Evolutionary conservation across 371 early-diverging fungal species (phyloP).

Genomic region (Circinella umbellata): DNA sequence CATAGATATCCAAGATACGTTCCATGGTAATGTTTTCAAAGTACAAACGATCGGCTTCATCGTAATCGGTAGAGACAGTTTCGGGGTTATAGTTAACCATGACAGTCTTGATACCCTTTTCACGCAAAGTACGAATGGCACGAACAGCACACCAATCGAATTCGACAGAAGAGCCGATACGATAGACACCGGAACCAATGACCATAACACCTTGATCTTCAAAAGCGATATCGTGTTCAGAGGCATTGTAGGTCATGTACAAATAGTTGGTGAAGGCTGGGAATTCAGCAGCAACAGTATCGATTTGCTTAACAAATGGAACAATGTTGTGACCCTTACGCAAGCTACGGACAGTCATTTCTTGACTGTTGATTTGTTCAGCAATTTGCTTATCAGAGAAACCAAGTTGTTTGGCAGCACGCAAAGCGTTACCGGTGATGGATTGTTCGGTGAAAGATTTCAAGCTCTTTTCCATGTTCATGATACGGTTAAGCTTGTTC

Average conservation of each 20-base stretch:
- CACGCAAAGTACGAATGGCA: constrained; percentile 81
- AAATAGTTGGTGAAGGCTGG: constrained; percentile 93
- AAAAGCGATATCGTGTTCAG: constrained; percentile 82
- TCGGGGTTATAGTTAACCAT: constrained; percentile 99
- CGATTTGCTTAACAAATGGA: constrained; percentile 91
- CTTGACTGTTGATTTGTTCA: constrained; percentile 55
- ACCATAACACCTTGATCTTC: constrained; percentile 91
- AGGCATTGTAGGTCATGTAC: constrained; percentile 92
- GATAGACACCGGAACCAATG: constrained; percentile 95
- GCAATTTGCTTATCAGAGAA: constrained; percentile 92
- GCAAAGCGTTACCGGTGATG: constrained; percentile 60
- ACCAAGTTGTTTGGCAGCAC: constrained; percentile 82
- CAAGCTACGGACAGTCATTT: constrained; percentile 66
- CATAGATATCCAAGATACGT: constrained; percentile 93
- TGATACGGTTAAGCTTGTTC: constrained; percentile 88
- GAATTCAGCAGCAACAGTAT: constrained; percentile 95
- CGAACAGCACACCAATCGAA: constrained; percentile 95
- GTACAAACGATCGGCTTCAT: constrained; percentile 94
- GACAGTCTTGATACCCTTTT: constrained; percentile 81
- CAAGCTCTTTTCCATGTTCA: constrained; percentile 65
- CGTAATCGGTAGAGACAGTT: constrained; percentile 95
- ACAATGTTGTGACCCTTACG: constrained; percentile 73
- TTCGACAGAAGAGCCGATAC: constrained; percentile 93
- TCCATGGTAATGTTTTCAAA: constrained; percentile 92
- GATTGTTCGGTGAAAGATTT: constrained; percentile 41